phyloP scores from a whole-genome alignment of 139 green algal genomes.

The Edaphochlamys debaryana region DNA sequence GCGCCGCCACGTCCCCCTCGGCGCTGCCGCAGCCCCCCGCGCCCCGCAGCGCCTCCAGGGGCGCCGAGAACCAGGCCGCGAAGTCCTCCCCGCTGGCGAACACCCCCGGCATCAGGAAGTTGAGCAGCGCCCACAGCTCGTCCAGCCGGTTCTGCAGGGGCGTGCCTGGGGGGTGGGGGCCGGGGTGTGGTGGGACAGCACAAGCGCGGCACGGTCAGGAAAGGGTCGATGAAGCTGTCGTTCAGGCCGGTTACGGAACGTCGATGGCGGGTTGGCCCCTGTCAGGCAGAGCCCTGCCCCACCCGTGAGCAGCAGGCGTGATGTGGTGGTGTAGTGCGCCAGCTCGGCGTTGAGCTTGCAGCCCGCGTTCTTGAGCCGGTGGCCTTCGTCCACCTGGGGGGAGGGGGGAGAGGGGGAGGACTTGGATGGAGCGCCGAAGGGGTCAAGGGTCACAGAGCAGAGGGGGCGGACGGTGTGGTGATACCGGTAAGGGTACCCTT shows the following conservation, averaged over 20 bases:
- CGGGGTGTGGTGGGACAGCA: too few species aligned
- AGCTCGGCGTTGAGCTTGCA: slow-evolving; percentile 80
- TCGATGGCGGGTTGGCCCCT: too few species aligned
- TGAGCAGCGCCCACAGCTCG: slow-evolving; percentile 95
- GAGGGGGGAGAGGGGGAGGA: too few species aligned
- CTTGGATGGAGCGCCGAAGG: too few species aligned
- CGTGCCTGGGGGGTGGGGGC: slow-evolving; percentile 45
- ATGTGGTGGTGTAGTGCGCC: slow-evolving; percentile 34
- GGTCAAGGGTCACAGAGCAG: too few species aligned
- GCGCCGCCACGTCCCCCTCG: slow-evolving; percentile 44
- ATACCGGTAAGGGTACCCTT: too few species aligned
- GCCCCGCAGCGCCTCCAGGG: slow-evolving; percentile 29
- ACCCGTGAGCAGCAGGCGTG: slow-evolving; percentile 79
- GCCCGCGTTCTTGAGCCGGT: slow-evolving; percentile 94
- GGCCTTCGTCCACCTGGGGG: slow-evolving; percentile 98
- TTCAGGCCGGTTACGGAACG: too few species aligned
- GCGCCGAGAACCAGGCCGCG: slow-evolving; percentile 46
- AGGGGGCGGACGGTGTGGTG: too few species aligned
- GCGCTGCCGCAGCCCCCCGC: slow-evolving; percentile 10
- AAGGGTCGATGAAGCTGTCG: too few species aligned
- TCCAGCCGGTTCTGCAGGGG: slow-evolving; percentile 78
- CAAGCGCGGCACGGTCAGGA: too few species aligned
- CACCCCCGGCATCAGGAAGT: slow-evolving; percentile 92
- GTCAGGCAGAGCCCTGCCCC: too few species aligned
- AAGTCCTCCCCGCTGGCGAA: slow-evolving; percentile 85